Evolutionary conservation across 2,329 filamentous ascomycete species (phyloP).

Genomic region (Leptoxyphium fumago): DNA sequence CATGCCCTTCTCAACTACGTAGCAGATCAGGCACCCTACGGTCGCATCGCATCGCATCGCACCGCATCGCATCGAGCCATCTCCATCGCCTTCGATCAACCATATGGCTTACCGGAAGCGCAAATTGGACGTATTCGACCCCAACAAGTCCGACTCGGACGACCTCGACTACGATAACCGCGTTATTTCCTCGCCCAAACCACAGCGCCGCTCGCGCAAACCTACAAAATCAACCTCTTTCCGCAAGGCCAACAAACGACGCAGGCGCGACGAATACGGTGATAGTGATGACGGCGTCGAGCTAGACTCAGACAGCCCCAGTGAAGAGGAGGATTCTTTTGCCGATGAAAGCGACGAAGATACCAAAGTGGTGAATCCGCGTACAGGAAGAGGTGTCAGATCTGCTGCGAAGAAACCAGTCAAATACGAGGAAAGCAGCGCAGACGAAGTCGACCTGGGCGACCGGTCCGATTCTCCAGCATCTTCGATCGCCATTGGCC

Average conservation of each 20-base stretch:
- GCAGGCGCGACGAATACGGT: slow-evolving; percentile 23
- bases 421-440: slow-evolving; percentile 39
- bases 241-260: slow-evolving; percentile 17
- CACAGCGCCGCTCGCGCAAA: slow-evolving; percentile 14
- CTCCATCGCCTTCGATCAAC: background rate
- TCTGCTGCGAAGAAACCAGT: slow-evolving; percentile 39
- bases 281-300: slow-evolving; percentile 34
- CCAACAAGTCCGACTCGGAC: slow-evolving; percentile 22
- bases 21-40: no score
- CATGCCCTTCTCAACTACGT: no score
- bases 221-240: slow-evolving; percentile 7
- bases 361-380: slow-evolving; percentile 39
- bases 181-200: slow-evolving; percentile 9
- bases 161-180: slow-evolving; percentile 21
- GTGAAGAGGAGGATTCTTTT: slow-evolving; percentile 21
- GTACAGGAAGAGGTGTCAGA: slow-evolving; percentile 40
- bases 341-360: slow-evolving; percentile 31
- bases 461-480: background rate
- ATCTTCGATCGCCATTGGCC: background rate
- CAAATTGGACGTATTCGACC: slow-evolving; percentile 22
- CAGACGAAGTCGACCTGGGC: background rate
- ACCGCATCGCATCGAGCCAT: no score
- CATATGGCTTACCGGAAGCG: slow-evolving; percentile 19
- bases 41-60: no score
- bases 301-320: slow-evolving; percentile 21